Percentiles rank a stretch among this genome's conserved stretches.
These are phyloP conservation scores for Penicillium alfredii DNA, from an alignment of 495 filamentous ascomycete genomes.

Conservation along the genomic window DNA sequence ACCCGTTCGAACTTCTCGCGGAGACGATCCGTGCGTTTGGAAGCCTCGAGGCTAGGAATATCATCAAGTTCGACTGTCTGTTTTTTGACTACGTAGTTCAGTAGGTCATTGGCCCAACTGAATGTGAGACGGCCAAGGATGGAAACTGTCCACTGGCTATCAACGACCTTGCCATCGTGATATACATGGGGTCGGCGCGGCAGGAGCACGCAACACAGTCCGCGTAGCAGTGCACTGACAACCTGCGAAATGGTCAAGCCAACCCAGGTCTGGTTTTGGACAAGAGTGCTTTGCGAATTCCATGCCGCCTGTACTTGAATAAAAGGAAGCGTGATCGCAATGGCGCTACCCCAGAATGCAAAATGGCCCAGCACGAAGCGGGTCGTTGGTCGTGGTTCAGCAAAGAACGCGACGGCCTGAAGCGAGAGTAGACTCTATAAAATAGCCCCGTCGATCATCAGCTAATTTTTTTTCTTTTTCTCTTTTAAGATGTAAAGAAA, in stretches of 20 bases:
- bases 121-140: slow-evolving; percentile 58
- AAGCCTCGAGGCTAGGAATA: slow-evolving; percentile 42
- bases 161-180: slow-evolving; percentile 51
- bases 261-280: slow-evolving; percentile 7
- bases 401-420: slow-evolving; percentile 32
- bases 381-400: slow-evolving; percentile 25
- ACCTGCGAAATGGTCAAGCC: slow-evolving; percentile 19
- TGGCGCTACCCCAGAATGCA: slow-evolving; percentile 25
- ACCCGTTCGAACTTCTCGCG: slow-evolving; percentile 46
- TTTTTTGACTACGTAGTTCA: slow-evolving; percentile 48
- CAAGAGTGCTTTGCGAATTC: slow-evolving; percentile 3
- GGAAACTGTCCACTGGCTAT: slow-evolving; percentile 56
- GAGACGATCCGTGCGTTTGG: slow-evolving; percentile 24
- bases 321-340: slow-evolving; percentile 12
- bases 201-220: slow-evolving; percentile 34
- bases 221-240: slow-evolving; percentile 24
- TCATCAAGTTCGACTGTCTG: slow-evolving; percentile 54
- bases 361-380: slow-evolving; percentile 27
- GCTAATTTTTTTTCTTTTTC: no score
- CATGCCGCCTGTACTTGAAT: slow-evolving; percentile 18
- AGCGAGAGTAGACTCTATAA: slow-evolving; percentile 23
- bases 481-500: no score
- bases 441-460: no score
- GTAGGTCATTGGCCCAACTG: slow-evolving; percentile 51
- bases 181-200: slow-evolving; percentile 65